A percentile compares a stretch with the other conserved stretches of the same genome.
These are phyloP conservation scores for Arachnomyces sp. DNA, from an alignment of 2,329 filamentous ascomycete genomes.

Conservation along the genomic window DNA sequence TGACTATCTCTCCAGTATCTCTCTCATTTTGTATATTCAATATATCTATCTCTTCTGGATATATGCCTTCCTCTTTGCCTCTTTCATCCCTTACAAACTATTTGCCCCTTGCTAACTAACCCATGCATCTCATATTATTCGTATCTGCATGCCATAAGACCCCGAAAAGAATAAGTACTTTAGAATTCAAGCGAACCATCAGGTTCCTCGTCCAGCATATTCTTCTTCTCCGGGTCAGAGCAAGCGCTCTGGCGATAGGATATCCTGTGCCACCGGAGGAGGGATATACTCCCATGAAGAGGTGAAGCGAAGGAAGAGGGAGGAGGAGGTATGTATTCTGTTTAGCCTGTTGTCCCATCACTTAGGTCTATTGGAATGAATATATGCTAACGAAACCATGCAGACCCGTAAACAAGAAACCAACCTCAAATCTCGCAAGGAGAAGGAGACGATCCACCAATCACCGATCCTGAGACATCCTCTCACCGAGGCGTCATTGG, in stretches of 20 bases:
- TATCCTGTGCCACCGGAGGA: conserved; percentile 25
- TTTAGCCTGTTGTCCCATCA: background rate
- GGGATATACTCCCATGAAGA: conserved; percentile 48
- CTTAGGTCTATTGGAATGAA: too few species aligned
- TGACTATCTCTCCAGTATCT: background rate
- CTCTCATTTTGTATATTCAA: background rate
- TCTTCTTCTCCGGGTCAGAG: too few species aligned
- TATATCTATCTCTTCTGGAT: background rate
- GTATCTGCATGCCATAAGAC: conserved; percentile 19
- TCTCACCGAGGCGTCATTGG: conserved; percentile 15
- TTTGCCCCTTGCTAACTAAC: too few species aligned
- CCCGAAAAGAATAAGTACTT: conserved; percentile 59
- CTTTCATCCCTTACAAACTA: too few species aligned
- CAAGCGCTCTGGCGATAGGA: conserved; percentile 19
- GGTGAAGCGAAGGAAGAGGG: conserved; percentile 49
- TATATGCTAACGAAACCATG: conserved; percentile 1
- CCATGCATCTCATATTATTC: too few species aligned
- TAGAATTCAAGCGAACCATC: conserved; percentile 51
- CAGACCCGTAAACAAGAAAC: too few species aligned
- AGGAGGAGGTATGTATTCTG: conserved; percentile 30
- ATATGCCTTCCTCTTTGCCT: too few species aligned
- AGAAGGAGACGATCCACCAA: conserved; percentile 27
- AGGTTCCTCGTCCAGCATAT: conserved; percentile 33
- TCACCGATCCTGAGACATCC: conserved; percentile 23
- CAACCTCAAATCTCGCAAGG: conserved; percentile 4